A percentile compares a stretch with the other conserved stretches of the same genome.
Evolutionary conservation across 2,329 filamentous ascomycete species (phyloP).

Genomic region (Monilinia fructigena): DNA sequence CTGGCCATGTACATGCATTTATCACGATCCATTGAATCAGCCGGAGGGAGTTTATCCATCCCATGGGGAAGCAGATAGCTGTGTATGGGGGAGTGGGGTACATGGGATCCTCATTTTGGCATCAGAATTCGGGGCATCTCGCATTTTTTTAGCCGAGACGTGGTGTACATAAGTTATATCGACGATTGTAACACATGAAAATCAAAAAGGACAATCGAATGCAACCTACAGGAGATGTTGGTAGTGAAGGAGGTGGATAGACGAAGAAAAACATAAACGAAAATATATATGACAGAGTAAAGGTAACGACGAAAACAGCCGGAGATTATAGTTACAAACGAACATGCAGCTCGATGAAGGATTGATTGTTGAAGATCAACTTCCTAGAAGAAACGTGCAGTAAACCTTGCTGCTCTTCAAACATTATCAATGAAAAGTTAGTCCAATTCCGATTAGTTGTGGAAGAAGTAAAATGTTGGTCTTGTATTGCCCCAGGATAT

Average conservation of each 20-base stretch:
- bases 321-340: neutral
- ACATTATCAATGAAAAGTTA: neutral
- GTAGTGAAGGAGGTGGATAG: neutral
- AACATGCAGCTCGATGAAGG: neutral
- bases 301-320: neutral
- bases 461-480: neutral
- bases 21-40: neutral
- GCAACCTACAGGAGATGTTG: neutral
- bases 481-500: slow-evolving; percentile 11
- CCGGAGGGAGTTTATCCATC: slow-evolving; percentile 18
- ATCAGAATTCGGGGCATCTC: slow-evolving; percentile 21
- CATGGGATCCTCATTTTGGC: slow-evolving; percentile 14
- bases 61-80: slow-evolving; percentile 15
- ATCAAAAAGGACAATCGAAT: neutral
- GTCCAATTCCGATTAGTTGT: neutral
- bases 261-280: neutral
- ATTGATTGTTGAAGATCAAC: neutral
- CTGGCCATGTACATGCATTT: slow-evolving; percentile 11
- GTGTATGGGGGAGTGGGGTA: slow-evolving; percentile 19
- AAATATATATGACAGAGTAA: neutral
- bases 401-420: neutral
- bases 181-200: neutral
- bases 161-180: slow-evolving; percentile 6
- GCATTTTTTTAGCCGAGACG: neutral
- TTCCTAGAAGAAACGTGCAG: neutral